Base-by-base conservation (phyloP, 2,329 filamentous ascomycete genomes). In the Endothia cerciana region DNA sequence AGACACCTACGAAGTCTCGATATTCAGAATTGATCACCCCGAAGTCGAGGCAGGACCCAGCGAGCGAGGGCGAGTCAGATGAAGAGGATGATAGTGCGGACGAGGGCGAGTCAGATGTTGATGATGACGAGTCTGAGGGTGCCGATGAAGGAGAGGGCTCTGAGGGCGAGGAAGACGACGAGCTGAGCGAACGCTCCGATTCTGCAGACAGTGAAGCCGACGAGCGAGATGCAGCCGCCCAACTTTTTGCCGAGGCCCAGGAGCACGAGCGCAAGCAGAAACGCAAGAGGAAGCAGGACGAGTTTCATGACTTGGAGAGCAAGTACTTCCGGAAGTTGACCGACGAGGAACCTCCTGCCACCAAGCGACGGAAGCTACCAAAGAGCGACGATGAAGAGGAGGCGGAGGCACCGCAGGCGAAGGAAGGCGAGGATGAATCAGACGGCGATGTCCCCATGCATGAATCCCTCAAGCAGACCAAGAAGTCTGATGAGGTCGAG, bases 251-350 rank as follows among this genome's bases (percentile, higher is more conserved):
- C 28, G 80, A 82, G 64, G 76, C 77, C 59, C 62, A 76, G 43
- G 76, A 80, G 70, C 77, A 78, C 64, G 77, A 77, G 72, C 71
- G 74, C 77, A 81, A 83, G 64, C 80, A 83, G 62, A 91, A 91
- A 75, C 83, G 89, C 68, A 91, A 91, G 79, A 83, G 89, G 65
- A 88, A 79, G 61, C 74, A 82, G 64, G 84, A 90, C 40, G 86
- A 89, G 13, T 85, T 90, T 65, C 89, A 92, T 30, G 87, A 91
- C 64, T 77, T 93, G 1, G 91, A 93, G 73, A 85, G 83, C 65
- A 86, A 85, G 60, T 93, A 94, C 72, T 80, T 94, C 78, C 80
- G 85, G 64, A 88, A 88, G 69, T 76, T 94, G 38, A 84, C 82
- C 72, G 84, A 87, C 71, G 82, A 87, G 74, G 80, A 85, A 75